Conservation (phyloP, 2,329 filamentous ascomycete species). For the Nigrograna mackinnonii region DNA sequence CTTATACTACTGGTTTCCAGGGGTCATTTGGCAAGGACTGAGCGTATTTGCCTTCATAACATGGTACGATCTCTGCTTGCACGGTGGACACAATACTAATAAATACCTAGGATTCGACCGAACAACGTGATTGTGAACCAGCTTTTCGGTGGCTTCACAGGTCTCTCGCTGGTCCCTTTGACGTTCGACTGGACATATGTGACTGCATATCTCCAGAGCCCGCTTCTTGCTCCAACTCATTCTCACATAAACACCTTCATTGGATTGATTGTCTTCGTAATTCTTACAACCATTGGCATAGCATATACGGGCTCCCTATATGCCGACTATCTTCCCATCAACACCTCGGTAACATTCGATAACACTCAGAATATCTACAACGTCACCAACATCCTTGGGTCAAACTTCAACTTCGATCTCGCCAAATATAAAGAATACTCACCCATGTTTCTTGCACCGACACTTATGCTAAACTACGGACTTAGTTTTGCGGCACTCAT, state of each 20-base stretch:
- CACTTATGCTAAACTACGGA: constrained; percentile 42
- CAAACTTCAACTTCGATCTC: constrained; percentile 34
- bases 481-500: constrained; percentile 43
- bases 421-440: constrained; percentile 38
- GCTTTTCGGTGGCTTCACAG: constrained; percentile 70
- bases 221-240: constrained; percentile 33
- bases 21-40: constrained; percentile 69
- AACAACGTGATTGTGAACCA: constrained; percentile 72
- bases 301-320: constrained; percentile 35
- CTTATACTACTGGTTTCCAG: constrained; percentile 49
- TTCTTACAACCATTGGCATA: constrained; percentile 36
- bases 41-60: constrained; percentile 73
- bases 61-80: constrained; percentile 48
- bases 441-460: constrained; percentile 41
- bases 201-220: constrained; percentile 29
- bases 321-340: constrained; percentile 39
- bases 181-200: constrained; percentile 73
- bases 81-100: no score
- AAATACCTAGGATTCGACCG: constrained; percentile 56
- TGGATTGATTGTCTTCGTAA: constrained; percentile 33
- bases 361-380: constrained; percentile 40
- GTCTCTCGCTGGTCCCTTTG: constrained; percentile 69
- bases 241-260: constrained; percentile 35
- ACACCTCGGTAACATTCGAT: constrained; percentile 36
- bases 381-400: constrained; percentile 30